Base-by-base conservation (phyloP, 768 basidiomycete genomes). In the Erythrobasidium yunnanense region DNA sequence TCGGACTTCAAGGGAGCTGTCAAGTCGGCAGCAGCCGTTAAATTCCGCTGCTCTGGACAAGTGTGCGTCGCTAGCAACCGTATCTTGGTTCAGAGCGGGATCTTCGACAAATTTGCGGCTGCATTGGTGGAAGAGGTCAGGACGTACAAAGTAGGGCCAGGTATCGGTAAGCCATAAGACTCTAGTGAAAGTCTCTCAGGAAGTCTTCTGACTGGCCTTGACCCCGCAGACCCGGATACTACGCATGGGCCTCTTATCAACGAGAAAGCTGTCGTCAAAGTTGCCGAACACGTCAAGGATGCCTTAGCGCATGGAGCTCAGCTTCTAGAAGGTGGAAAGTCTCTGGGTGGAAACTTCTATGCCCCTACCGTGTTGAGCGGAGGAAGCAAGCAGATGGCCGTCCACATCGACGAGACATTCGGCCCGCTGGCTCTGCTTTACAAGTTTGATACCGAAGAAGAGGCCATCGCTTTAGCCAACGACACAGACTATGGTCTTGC, bases 221-320 rank as follows among this genome's bases (percentile, higher is more conserved):
- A 18, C 29, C 4, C 30, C 35, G 22, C 54, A 55, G 54, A 55
- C 18, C 11, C 27, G 20, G 69, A 63, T 34, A 42, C 70, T 47
- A 99, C 95, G 0, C 93, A 96, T 71, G 95, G 95, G 0, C 95
- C 95, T 13, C 81, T 99, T 54, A 96, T 99, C 68, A 92, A 97
- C 77, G 76, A 77, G 17, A 84, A 85, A 27, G 91, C 91, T 0
- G 78, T 90, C 53, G 83, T 86, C 71, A 99, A 99, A 77, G 90
- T 92, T 18, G 78, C 82, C 55, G 78, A 80, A 50, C 93, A 99
- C 77, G 83, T 99, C 67, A 81, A 88, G 27, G 90, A 97, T 70
- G 93, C 95, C 5, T 79, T 93, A 57, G 72, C 81, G 32, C 83
- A 83, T 58, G 93, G 95, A 32, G 93, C 90, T 0, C 86, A 86